Evolutionary conservation across 257 asterid genomes (phyloP), one percentile per base, ranked within the genome.

Genomic region (Paraleonurus japonicus): DNA sequence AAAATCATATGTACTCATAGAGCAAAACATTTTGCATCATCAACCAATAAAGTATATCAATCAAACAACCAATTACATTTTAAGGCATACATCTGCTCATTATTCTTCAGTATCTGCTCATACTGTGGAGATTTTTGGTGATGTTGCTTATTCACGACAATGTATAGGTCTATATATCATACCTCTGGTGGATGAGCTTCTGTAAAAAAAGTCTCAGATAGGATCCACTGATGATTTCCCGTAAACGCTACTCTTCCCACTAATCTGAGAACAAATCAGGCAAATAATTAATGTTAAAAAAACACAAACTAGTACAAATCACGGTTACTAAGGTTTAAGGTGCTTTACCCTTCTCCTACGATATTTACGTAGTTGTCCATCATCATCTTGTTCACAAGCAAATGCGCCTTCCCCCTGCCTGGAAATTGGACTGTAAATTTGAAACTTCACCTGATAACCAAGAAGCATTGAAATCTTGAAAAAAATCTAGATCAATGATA

Each of bases 331-430:
- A 78, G 63, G 67, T 32, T 8, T 27, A 41, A 57, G 61, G 10
- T 2, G 23, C 1, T 22, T 70, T 89, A 92, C 98, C 98, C 97
- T 86, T 94, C 93, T 77, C 97, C 99, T 26, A 91, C 80, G 5
- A 91, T 79, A 72, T 81, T 84, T 70, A 91, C 86, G 74, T 89
- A 89, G 81, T 65, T 84, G 78, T 88, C 90, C 89, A 85, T 81
- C 96, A 88, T 89, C 98, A 91, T 91, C 86, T 85, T 88, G 89
- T 81, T 86, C 69, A 94, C 85, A 65, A 94, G 96, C 58, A 81
- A 79, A 76, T 82, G 88, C 67, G 82, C 85, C 64, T 77, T 82
- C 83, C n/a, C 65, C 79, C 84, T 47, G 84, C 79, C 47, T 67
- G 79, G 35, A 69, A 48, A 23, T 68, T 59, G 72, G 74, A n/a